Evolutionary conservation across 768 basidiomycete genomes (phyloP).

Genomic region (Hydnomerulius pinastri): DNA sequence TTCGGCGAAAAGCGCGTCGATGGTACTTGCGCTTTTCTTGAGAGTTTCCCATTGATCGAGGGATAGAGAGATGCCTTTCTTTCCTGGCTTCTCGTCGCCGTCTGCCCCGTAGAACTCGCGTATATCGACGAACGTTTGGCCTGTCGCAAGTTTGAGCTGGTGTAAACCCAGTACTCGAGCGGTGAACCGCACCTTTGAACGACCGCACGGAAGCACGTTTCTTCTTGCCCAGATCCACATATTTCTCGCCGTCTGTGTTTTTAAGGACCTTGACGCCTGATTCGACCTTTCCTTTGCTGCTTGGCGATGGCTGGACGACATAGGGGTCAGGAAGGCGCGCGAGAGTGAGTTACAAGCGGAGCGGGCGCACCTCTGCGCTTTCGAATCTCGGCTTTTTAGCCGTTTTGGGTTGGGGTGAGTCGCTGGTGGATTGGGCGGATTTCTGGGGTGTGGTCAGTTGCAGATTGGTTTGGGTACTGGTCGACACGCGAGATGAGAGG

Average conservation of each 20-base stretch:
- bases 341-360: too few species aligned
- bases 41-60: conserved; percentile 69
- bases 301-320: conserved; percentile 14
- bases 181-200: conserved; percentile 43
- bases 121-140: conserved; percentile 62
- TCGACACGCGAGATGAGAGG: background rate
- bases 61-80: conserved; percentile 74
- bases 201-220: conserved; percentile 59
- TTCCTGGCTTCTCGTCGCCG: conserved; percentile 73
- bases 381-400: conserved; percentile 40
- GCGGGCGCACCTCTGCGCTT: conserved; percentile 2
- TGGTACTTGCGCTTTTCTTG: conserved; percentile 41
- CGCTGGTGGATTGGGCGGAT: conserved; percentile 7
- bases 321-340: conserved; percentile 15
- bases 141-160: conserved; percentile 42
- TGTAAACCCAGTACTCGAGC: background rate
- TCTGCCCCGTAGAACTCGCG: conserved; percentile 67
- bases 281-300: conserved; percentile 3
- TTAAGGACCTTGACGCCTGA: conserved; percentile 10
- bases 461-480: background rate
- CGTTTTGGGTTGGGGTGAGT: conserved; percentile 18
- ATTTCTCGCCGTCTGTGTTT: conserved; percentile 41
- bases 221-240: conserved; percentile 71
- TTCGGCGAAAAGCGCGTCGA: conserved; percentile 53
- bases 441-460: background rate